phyloP scores from a whole-genome alignment of 2,329 filamentous ascomycete genomes.

The Phialophora verrucosa region DNA sequence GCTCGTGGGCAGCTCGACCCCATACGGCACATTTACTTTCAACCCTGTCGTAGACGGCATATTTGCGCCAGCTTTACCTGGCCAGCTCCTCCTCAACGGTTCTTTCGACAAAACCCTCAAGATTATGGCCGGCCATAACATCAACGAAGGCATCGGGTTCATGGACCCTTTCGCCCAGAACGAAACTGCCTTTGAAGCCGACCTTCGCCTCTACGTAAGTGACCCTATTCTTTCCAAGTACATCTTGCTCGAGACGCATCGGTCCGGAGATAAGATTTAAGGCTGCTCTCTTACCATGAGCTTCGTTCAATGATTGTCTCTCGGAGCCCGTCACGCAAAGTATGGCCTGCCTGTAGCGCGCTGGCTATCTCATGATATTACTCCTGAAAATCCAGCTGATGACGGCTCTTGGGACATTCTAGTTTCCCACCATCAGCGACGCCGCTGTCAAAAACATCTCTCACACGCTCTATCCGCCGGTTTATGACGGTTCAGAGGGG shows the following conservation, averaged over 20 bases:
- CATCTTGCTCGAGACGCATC: not conserved
- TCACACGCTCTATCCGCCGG: conserved; percentile 57
- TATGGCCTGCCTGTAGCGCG: not conserved
- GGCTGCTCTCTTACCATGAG: not conserved
- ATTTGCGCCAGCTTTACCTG: conserved; percentile 56
- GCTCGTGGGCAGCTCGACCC: conserved; percentile 45
- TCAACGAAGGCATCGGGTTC: conserved; percentile 51
- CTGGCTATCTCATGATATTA: too few species aligned
- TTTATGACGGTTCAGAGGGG: conserved; percentile 54
- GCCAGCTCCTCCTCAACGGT: conserved; percentile 49
- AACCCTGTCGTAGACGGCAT: conserved; percentile 56
- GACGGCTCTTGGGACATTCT: too few species aligned
- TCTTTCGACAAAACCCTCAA: conserved; percentile 52
- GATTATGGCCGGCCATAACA: conserved; percentile 55
- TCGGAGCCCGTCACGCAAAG: not conserved
- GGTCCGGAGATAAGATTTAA: not conserved
- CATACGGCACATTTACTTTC: conserved; percentile 51
- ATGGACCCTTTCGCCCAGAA: conserved; percentile 43
- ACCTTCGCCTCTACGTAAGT: conserved; percentile 34
- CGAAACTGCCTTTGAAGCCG: conserved; percentile 34
- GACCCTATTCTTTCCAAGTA: not conserved
- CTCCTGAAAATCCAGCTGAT: too few species aligned
- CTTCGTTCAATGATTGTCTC: not conserved
- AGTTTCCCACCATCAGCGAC: conserved; percentile 41
- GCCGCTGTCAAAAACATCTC: conserved; percentile 51